These are phyloP conservation scores for Emmonsia crescens DNA, from an alignment of 2,329 filamentous ascomycete species.

Conservation along the genomic window DNA sequence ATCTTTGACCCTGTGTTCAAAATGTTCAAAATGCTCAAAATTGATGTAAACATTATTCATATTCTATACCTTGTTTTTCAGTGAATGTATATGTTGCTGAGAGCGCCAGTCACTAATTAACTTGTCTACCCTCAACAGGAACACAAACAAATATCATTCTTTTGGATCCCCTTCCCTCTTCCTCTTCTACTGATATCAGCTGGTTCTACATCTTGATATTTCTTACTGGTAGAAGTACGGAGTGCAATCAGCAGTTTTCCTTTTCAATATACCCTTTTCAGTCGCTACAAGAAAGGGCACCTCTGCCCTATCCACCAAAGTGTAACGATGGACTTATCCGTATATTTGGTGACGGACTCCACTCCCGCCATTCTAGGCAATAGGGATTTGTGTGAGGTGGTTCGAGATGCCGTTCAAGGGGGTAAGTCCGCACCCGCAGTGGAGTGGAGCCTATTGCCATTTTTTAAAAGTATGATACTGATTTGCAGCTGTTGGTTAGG, in stretches of 20 bases:
- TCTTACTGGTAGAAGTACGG: not conserved
- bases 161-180: not conserved
- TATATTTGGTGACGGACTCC: slow-evolving; percentile 90
- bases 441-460: not conserved
- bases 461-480: not conserved
- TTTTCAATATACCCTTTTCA: not conserved
- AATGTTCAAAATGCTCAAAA: not conserved
- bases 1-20: not conserved
- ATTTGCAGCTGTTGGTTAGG: slow-evolving; percentile 29
- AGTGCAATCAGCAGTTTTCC: not conserved
- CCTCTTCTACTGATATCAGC: not conserved
- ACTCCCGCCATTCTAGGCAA: slow-evolving; percentile 71
- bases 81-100: not conserved
- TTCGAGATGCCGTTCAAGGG: slow-evolving; percentile 63
- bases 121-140: not conserved
- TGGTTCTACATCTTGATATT: not conserved
- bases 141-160: not conserved
- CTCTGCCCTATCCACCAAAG: not conserved
- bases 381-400: slow-evolving; percentile 59
- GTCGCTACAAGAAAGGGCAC: not conserved
- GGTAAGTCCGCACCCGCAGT: slow-evolving; percentile 36
- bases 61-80: not conserved
- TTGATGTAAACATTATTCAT: not conserved
- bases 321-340: slow-evolving; percentile 55
- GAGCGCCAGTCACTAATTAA: not conserved